These are phyloP conservation scores for Paramecium biaurelia DNA, from an alignment of 73 alveolate genomes.

Conservation along the genomic window DNA sequence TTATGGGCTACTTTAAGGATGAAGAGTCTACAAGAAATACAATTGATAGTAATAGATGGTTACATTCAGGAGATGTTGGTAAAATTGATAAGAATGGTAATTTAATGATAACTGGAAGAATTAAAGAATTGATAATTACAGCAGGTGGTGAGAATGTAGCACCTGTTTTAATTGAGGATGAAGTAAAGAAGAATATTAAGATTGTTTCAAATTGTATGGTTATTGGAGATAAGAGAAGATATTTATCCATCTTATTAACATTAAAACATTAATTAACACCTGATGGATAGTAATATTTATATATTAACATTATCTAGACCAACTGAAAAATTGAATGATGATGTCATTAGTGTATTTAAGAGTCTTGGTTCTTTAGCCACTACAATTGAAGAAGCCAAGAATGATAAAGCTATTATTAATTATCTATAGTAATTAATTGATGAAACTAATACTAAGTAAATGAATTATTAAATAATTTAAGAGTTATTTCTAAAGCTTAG, in stretches of 20 bases:
- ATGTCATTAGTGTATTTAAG: slow-evolving; percentile 63
- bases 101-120: slow-evolving; percentile 90
- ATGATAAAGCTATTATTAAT: slow-evolving; percentile 54
- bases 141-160: slow-evolving; percentile 99
- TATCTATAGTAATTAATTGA: slow-evolving; percentile 68
- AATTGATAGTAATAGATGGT: slow-evolving; percentile 87
- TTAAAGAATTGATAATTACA: slow-evolving; percentile 90
- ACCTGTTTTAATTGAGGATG: slow-evolving; percentile 89
- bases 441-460: slow-evolving; percentile 68
- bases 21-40: slow-evolving; percentile 85
- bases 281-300: slow-evolving; percentile 65
- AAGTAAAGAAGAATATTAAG: slow-evolving; percentile 79
- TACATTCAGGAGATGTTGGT: slow-evolving; percentile 98
- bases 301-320: slow-evolving; percentile 13
- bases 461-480: neutral
- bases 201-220: slow-evolving; percentile 79
- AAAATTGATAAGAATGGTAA: slow-evolving; percentile 80
- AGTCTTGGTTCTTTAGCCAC: slow-evolving; percentile 56
- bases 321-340: slow-evolving; percentile 76
- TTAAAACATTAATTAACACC: slow-evolving; percentile 69
- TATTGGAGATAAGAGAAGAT: slow-evolving; percentile 82
- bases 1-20: slow-evolving; percentile 94
- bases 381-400: slow-evolving; percentile 73
- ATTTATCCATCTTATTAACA: slow-evolving; percentile 70
- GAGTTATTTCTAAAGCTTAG: slow-evolving; percentile 79